Base-by-base conservation (phyloP, 306 rosid species). In the Malus sylvestris region DNA sequence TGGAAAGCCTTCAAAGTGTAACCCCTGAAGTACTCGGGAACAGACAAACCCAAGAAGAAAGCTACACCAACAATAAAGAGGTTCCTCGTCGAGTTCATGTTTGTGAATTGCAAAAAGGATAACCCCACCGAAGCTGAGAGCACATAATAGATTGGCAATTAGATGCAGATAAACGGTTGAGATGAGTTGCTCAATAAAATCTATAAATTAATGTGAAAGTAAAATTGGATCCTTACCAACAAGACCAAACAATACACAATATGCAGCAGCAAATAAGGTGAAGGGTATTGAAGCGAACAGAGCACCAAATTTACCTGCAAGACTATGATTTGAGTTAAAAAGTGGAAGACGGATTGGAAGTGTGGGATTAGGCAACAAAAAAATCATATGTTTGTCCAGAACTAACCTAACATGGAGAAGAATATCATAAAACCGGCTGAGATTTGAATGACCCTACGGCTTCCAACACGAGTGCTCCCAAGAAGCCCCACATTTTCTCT, bases 351-450 rank as follows among this genome's bases (percentile, higher is more conserved):
- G 8, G 8, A 29, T 29, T 30, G 22, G 25, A 25, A 51, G 32
- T 55, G 46, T 30, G 25, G 63, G 61, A 13, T 72, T 71, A 68
- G 65, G 64, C 16, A 53, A 42, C 51, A 19, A 66, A 30, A 20
- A 76, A 13, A 27, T 45, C 64, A 58, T 49, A 40, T 72, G 14
- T 23, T 45, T 12, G 44, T 32, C 14, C 40, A 70, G 30, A 29
- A 58, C 86, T 89, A 55, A 91, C 99, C 99, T 72, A 96, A 80
- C 79, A 96, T 85, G 62, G 99, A 96, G 91, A 96, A 96, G 83
- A 93, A 96, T 82, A 96, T 91, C 98, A 96, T 96, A 82, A 96
- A 96, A 49, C 99, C 98, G 27, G 99, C 94, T 22, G 99, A 91
- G 83, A 96, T 87, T 90, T 96, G 99, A 86, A 96, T 81, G 83